Percentiles rank a stretch among this genome's conserved stretches.
Evolutionary conservation across 768 basidiomycete genomes (phyloP).

Genomic region (Termitomyces eurrhizus): DNA sequence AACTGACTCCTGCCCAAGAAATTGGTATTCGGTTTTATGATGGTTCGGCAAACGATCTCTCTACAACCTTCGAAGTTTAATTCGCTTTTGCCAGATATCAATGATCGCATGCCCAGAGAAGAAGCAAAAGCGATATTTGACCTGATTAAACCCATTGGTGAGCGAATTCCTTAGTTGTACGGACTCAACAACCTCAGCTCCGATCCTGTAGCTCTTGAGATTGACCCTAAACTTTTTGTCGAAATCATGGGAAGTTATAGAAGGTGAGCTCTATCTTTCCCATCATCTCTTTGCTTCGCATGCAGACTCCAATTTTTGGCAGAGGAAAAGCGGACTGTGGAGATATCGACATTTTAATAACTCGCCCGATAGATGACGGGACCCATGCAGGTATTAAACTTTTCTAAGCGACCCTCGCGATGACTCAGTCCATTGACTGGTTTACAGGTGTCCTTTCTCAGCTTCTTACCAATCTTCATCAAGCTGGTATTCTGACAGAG

Average conservation of each 20-base stretch:
- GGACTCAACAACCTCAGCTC: neutral
- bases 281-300: neutral
- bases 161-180: neutral
- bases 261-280: conserved; percentile 35
- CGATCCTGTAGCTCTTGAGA: conserved; percentile 46
- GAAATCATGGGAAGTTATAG: conserved; percentile 93
- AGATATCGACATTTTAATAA: conserved; percentile 89
- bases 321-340: conserved; percentile 84
- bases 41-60: conserved; percentile 35
- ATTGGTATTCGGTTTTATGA: conserved; percentile 71
- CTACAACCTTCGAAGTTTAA: neutral
- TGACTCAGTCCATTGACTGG: neutral
- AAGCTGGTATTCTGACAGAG: conserved; percentile 66
- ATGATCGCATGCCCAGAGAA: conserved; percentile 75
- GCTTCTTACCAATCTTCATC: conserved; percentile 55
- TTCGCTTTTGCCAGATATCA: conserved; percentile 55
- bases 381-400: conserved; percentile 58
- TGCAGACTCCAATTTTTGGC: neutral
- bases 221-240: conserved; percentile 70
- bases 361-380: conserved; percentile 69
- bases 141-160: conserved; percentile 69
- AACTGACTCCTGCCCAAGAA: conserved; percentile 53
- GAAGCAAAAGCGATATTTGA: conserved; percentile 77
- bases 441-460: conserved; percentile 53
- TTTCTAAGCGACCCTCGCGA: neutral